Conservation (phyloP, 441 rosid species). For the Bocquillonia castaneifolia region DNA sequence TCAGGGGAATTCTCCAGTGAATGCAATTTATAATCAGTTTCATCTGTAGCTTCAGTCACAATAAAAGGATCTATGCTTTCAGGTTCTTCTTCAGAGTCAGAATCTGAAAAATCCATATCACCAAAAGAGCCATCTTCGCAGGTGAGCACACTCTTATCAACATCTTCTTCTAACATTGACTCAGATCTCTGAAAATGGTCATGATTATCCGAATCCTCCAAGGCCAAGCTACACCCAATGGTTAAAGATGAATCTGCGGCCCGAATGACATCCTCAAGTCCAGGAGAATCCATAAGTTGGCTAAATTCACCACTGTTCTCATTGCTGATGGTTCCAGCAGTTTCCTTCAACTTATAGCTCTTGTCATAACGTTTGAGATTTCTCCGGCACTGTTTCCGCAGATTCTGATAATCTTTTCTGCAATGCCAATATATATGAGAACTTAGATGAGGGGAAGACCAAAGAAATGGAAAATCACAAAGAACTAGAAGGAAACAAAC, state of each 20-base stretch:
- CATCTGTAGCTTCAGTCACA: constrained; percentile 11
- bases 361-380: constrained; percentile 35
- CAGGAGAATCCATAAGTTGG: constrained; percentile 42
- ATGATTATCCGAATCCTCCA: constrained; percentile 28
- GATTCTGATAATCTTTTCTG: constrained; percentile 67
- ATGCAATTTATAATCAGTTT: constrained; percentile 26
- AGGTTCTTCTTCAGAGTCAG: constrained; percentile 39
- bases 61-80: constrained; percentile 22
- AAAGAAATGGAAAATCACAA: background rate
- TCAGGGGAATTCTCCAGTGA: constrained; percentile 29
- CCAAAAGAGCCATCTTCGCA: constrained; percentile 41
- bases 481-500: background rate
- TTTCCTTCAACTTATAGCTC: constrained; percentile 34
- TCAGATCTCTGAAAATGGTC: constrained; percentile 22
- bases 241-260: constrained; percentile 38
- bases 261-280: constrained; percentile 46
- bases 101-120: constrained; percentile 49
- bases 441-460: constrained; percentile 6
- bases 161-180: constrained; percentile 37
- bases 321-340: constrained; percentile 30
- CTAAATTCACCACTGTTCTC: constrained; percentile 35
- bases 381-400: constrained; percentile 52
- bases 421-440: constrained; percentile 21
- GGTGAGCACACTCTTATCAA: constrained; percentile 38
- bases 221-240: constrained; percentile 27